These are phyloP conservation scores for Epichloe gansuensis DNA, from an alignment of 2,329 filamentous ascomycete species.

Conservation along the genomic window DNA sequence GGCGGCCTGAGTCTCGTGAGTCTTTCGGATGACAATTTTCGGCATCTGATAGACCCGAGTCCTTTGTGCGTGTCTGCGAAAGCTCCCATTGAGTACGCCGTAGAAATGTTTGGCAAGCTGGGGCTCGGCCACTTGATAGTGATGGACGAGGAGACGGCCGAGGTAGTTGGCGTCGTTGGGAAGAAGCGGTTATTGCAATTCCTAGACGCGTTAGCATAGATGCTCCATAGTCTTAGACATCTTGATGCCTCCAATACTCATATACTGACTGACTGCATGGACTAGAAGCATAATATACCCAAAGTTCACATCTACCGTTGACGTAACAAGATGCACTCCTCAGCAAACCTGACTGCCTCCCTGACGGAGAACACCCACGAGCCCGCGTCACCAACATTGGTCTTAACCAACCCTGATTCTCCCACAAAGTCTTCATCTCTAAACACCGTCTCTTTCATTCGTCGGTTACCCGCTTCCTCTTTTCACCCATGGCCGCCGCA, in stretches of 20 bases:
- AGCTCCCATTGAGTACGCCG: slow-evolving; percentile 45
- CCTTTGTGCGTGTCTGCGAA: slow-evolving; percentile 36
- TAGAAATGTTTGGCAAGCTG: slow-evolving; percentile 48
- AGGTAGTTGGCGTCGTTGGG: slow-evolving; percentile 40
- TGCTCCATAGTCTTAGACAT: not conserved
- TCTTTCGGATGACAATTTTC: slow-evolving; percentile 22
- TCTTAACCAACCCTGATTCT: too few species aligned
- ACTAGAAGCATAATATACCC: not conserved
- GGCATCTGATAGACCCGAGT: slow-evolving; percentile 39
- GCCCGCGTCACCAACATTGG: not conserved
- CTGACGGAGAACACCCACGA: not conserved
- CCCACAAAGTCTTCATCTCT: not conserved
- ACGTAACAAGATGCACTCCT: not conserved
- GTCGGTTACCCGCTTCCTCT: too few species aligned
- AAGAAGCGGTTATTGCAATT: slow-evolving; percentile 37
- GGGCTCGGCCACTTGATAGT: slow-evolving; percentile 42
- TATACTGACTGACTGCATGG: not conserved
- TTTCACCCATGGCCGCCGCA: too few species aligned
- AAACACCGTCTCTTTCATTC: not conserved
- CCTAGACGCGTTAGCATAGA: slow-evolving; percentile 1
- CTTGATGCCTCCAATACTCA: not conserved
- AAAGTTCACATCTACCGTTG: not conserved
- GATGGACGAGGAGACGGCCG: slow-evolving; percentile 37
- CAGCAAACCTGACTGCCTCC: not conserved
- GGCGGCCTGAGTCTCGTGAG: slow-evolving; percentile 13